Base-by-base conservation (phyloP, 2,329 filamentous ascomycete species). In the Aspergillus sp. region DNA sequence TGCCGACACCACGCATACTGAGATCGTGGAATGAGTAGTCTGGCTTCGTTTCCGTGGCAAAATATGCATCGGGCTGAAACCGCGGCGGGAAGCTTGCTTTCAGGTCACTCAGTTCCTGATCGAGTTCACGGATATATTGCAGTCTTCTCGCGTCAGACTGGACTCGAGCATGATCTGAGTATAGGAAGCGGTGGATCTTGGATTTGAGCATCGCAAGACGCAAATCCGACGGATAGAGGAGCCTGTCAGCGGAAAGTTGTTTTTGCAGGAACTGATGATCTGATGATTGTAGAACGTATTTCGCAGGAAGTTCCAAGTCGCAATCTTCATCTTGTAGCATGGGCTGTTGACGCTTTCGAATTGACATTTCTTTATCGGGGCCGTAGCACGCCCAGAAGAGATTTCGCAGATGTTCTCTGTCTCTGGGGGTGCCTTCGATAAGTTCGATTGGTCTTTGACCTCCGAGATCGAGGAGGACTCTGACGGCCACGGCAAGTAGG, bases 371-470 rank as follows among this genome's bases (percentile, higher is more conserved):
- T 31, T 53, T 57, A 30, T 58, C 57, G 9, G 52, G 41, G 7
- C 43, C 43, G 33, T 57, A 59, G 27, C 48, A 56, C 2, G 53
- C 39, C 57, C 57, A 59, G 44, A 59, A 59, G 6, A 58, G 28
- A 19, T 49, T 52, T 5, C 57, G 51, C 8, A 56, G 37, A 37
- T 59, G 57, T 4, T 19, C 19, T 19, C 19, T 19, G 19, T 19
- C 19, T 19, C 19, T 19, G 19, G 19, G 19, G 19, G 19, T 19
- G 19, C 19, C 19, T 19, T 19, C 19, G 2, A 19, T 19, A 4
- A 19, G 19, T 19, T 19, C 19, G 19, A 19, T 19, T 2, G 19
- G 19, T 19, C 19, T 19, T 31, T 45, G 44, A 5, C 40, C 57
- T 5, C 50, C 56, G 2, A 59, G 45, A 13, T 42, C 54, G 34